Conservation (phyloP, 2,329 filamentous ascomycete species). For the Botrytis deweyae region DNA sequence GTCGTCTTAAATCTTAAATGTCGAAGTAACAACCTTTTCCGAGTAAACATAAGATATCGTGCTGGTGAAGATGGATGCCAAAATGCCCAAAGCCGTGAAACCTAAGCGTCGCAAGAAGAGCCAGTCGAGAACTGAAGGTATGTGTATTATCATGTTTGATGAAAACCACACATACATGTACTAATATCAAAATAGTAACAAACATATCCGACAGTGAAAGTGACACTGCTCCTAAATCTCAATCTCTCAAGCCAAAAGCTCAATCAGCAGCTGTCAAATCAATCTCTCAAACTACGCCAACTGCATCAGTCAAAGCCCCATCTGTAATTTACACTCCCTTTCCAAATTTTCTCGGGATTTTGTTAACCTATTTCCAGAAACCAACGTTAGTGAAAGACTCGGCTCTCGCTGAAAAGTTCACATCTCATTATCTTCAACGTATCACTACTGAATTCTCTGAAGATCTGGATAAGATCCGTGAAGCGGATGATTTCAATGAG, state of each 20-base stretch:
- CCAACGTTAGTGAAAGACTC: conserved; percentile 28
- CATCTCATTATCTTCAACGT: conserved; percentile 60
- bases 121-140: conserved; percentile 22
- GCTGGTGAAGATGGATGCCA: conserved; percentile 12
- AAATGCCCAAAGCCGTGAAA: conserved; percentile 7
- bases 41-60: neutral
- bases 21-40: neutral
- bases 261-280: neutral
- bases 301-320: neutral
- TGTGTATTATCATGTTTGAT: neutral
- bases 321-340: neutral
- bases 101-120: conserved; percentile 23
- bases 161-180: neutral
- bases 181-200: neutral
- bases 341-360: neutral
- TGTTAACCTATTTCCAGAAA: conserved; percentile 11
- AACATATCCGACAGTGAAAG: conserved; percentile 20
- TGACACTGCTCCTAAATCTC: conserved; percentile 3
- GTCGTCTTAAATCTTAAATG: neutral
- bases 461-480: conserved; percentile 69
- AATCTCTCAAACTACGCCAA: neutral
- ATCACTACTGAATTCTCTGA: conserved; percentile 70
- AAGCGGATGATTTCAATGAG: conserved; percentile 67
- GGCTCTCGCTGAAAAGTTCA: conserved; percentile 55
- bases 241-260: neutral